A percentile compares a stretch with the other conserved stretches of the same genome.
phyloP scores from a whole-genome alignment of 2,329 filamentous ascomycete species.

The Aspergillus caelatus region DNA sequence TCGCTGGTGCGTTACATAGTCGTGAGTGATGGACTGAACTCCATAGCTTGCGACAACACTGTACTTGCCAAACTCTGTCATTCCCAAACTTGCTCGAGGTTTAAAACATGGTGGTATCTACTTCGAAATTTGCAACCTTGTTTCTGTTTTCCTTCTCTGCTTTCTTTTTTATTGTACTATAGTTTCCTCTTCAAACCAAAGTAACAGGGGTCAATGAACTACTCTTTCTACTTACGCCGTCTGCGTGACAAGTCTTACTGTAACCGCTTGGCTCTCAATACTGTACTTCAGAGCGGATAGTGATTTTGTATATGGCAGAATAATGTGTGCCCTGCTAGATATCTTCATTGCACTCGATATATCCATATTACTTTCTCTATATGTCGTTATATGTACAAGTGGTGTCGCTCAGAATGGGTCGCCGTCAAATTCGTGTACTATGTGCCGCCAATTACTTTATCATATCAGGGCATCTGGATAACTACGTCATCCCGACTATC shows the following conservation, averaged over 20 bases:
- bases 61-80: not conserved
- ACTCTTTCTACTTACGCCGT: not conserved
- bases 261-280: not conserved
- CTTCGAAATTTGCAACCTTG: conserved; percentile 9
- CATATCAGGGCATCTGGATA: conserved; percentile 50
- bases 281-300: not conserved
- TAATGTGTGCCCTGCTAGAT: not conserved
- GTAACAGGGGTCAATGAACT: not conserved
- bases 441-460: not conserved
- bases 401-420: not conserved
- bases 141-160: not conserved
- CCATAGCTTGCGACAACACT: not conserved
- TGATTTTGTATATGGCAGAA: not conserved
- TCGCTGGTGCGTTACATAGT: not conserved
- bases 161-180: conserved; percentile 14
- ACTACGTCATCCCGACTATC: conserved; percentile 63
- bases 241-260: not conserved
- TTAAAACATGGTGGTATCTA: conserved; percentile 6
- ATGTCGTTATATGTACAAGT: not conserved
- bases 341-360: not conserved
- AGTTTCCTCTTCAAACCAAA: conserved; percentile 1
- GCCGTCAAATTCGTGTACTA: not conserved
- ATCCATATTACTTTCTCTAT: not conserved
- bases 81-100: not conserved
- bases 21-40: not conserved